Evolutionary conservation across 129 eudicot species (phyloP), one percentile per base, ranked within the genome.

Genomic region (Centrapalus pauciflorus): DNA sequence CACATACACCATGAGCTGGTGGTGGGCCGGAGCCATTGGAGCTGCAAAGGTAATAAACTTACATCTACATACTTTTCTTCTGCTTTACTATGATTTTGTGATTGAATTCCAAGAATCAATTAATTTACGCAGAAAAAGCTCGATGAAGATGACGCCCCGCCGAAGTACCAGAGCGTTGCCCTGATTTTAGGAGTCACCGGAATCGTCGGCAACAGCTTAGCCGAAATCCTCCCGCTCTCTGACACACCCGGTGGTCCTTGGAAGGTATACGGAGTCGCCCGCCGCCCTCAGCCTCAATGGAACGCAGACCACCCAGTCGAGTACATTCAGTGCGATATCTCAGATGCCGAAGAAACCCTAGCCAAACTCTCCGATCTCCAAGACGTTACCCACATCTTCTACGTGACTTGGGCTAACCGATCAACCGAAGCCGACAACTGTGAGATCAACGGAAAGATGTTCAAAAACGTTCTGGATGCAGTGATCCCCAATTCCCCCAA

Each of bases 231-330:
- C 50, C 85, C 88, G 0, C 74, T 81, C 52, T 28, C 95, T 48
- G 89, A 84, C 78, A 87, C 97, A 4, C 97, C 97, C 11, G 95
- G 97, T 17, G 91, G 97, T 20, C 97, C 90, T 1, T 90, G 97
- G 97, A 90, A 90, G 82, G 91, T 87, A 21, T 90, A 90, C 51
- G 97, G 97, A 8, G 82, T 86, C 56, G 97, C 89, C 2, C 84
- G 97, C 56, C 86, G 97, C 30, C 84, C 95, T 6, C 80, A 86
- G 0, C 89, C 97, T 1, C 35, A 77, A 16, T 84, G 88, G 88
- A 80, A 82, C 70, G 87, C 81, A 35, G 89, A 90, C 35, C 83
- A 87, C 41, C 93, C 89, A 3, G 69, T 84, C 61, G 80, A 86
- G 1, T 86, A 86, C 80, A 73, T 90, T 82, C 91, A 74, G 62